Evolutionary conservation across 176 grass and related monocot genomes (phyloP), one percentile per base, ranked within the genome.

Genomic region (Microstegium vimineum): DNA sequence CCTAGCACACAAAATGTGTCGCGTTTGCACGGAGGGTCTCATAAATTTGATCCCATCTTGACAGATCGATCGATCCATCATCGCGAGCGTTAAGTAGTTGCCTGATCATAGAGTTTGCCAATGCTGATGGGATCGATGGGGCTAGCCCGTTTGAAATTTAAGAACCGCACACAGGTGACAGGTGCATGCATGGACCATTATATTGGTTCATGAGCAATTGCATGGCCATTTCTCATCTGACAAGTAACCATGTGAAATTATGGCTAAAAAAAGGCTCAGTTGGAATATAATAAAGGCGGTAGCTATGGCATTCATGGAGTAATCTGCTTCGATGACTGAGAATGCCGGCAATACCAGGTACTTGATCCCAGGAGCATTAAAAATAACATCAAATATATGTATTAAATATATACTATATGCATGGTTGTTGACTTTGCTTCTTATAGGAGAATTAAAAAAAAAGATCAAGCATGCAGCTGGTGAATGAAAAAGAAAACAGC

Each of bases 291-390:
- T 62, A 30, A 77, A 57, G 35, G 25, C 38, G 17, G 37, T 31
- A 45, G 25, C 9, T 65, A 7, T 23, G 43, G 45, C 40, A 79
- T 5, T 60, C 65, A 62, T 37, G 51, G 45, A 38, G 6, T 3
- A 16, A 64, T 78, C 34, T 28, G 5, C 54, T 87, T 23, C 37
- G 64, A 14, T 36, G 26, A 18, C 41, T 36, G 57, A 73, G 66
- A 36, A 34, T 25, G 40, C 59, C 34, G 40, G 52, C 37, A 76
- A 31, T 4, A 69, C 62, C 14, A 64, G 62, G 67, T 15, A 56
- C 42, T 79, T 88, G 74, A 83, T 88, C 67, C 67, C 61, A 89
- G 43, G 80, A 74, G 60, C 47, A 85, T 13, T 85, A 63, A 85
- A 63, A 75, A 81, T n/a, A 70, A 81, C 40, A 26, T 12, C 20